Evolutionary conservation across 2,329 filamentous ascomycete genomes (phyloP), one percentile per base, ranked within the genome.

Genomic region (Podosphaera fusca): DNA sequence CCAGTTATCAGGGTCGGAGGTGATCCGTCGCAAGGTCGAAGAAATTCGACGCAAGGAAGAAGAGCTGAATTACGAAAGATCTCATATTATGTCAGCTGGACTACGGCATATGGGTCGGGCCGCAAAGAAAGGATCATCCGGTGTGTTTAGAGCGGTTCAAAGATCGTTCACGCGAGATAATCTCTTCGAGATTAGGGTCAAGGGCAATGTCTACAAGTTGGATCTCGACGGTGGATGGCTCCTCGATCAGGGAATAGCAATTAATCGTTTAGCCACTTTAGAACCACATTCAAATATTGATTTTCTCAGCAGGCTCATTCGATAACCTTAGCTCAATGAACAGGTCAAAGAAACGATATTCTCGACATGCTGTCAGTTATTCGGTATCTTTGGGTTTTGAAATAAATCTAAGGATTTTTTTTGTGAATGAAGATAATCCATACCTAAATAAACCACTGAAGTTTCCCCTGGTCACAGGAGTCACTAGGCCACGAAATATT

Each of bases 151-250:
- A 55, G 74, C 72, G 6, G 67, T 78, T 30, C 70, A 69, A 58
- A 70, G 76, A 53, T 73, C 76, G 1, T 72, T 79, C 65, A 76
- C 74, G 14, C 73, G 77, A 56, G 76, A 77, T 58, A 79, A 79
- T 0, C 81, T 79, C 59, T 70, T 73, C 45, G 70, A 71, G 57
- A 69, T 82, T 55, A 67, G 65, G 55, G 68, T 79, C 12, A 69
- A 74, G 9, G 73, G 70, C 21, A 67, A 68, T n/a, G 55, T n/a
- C 56, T 80, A 77, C 65, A 81, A 80, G 69, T 66, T 82, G 30
- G 79, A 82, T 61, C 70, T 80, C 14, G 71, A 70, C 2, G 72
- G 73, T 45, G 78, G 76, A 0, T 80, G 77, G 70, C 75, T 75
- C 30, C 70, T 81, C 54, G 79, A 82, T 46, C 71, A 75, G 3